Base-by-base conservation (phyloP, 2,329 filamentous ascomycete species). In the Sporothrix dimorphospora region DNA sequence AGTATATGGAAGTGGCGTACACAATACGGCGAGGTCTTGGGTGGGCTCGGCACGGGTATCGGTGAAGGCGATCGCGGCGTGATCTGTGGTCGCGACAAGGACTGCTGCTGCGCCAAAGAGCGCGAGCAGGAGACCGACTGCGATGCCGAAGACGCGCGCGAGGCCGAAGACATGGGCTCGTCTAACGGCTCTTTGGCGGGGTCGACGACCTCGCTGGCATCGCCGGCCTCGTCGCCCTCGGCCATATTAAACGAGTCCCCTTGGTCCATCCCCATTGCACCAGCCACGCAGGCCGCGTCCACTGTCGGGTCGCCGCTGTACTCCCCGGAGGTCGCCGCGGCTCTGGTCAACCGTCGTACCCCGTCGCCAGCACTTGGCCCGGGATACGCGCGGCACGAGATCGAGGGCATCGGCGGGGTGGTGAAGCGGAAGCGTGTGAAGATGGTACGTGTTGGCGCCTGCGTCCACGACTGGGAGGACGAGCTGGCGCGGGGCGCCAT, bases 1-100 rank as follows among this genome's bases (percentile, higher is more conserved):
- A 90, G 88, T 4, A 93, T 94, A 71, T 98, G 94, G 94, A 92
- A 89, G 74, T 98, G 94, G 94, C 90, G 94, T 68, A 93, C 89
- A 53, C 89, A 93, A 30, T 98, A 97, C 79, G 91, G 91, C 19
- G 92, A 93, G 75, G 90, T 93, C 0, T 91, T 94, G 2, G 90
- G 90, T 24, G 93, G 93, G 2, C 85, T 97, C 0, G 94, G 94
- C 30, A 94, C 92, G 0, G 94, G 94, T 5, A 93, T 97, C 40
- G 94, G 94, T 57, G 93, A 97, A 76, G 94, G 94, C 42, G 91
- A 94, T 77, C 91, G 95, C 76, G 94, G 94, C 40, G 94, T 98
- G 16, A 90, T 93, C 75, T 98, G 94, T 79, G 94, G 94, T 0
- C 89, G 93, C n/a, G 91, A 90, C 53, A 83, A 83, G n/a, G 80